Conservation (phyloP, 73 alveolate species). For the Vitrella brassicaformis region DNA sequence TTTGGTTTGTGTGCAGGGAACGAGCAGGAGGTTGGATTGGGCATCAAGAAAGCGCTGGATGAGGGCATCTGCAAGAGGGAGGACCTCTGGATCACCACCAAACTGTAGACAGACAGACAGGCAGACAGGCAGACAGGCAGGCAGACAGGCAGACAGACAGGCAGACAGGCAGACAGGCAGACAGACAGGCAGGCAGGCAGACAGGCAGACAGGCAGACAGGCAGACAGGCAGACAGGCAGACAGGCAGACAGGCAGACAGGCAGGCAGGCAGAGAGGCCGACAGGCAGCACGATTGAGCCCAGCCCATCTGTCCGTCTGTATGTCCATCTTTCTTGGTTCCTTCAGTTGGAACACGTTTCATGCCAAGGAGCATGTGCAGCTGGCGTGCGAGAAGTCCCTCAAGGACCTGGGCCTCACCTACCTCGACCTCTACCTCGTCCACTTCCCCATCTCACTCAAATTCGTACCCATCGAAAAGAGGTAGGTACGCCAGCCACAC, state of each 20-base stretch:
- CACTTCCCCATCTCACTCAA: slow-evolving; percentile 53
- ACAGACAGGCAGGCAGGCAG: too few relatives aligned
- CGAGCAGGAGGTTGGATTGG: slow-evolving; percentile 43
- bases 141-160: too few relatives aligned
- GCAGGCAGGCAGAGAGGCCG: too few relatives aligned
- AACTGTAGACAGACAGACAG: slow-evolving; percentile 11
- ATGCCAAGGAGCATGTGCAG: slow-evolving; percentile 48
- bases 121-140: too few relatives aligned
- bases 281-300: too few relatives aligned
- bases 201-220: too few relatives aligned
- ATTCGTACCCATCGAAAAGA: slow-evolving; percentile 2
- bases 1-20: slow-evolving; percentile 10
- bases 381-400: slow-evolving; percentile 43
- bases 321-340: too few relatives aligned
- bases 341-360: too few relatives aligned
- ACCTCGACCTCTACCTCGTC: slow-evolving; percentile 57
- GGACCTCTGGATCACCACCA: slow-evolving; percentile 47
- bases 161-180: too few relatives aligned
- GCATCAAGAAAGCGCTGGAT: slow-evolving; percentile 22
- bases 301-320: too few relatives aligned
- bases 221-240: too few relatives aligned
- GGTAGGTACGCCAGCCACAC: background rate
- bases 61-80: slow-evolving; percentile 41
- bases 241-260: too few relatives aligned
- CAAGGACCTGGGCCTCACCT: slow-evolving; percentile 47